Evolutionary conservation across 306 rosid species (phyloP).

Genomic region (Quercus aquifolioides): DNA sequence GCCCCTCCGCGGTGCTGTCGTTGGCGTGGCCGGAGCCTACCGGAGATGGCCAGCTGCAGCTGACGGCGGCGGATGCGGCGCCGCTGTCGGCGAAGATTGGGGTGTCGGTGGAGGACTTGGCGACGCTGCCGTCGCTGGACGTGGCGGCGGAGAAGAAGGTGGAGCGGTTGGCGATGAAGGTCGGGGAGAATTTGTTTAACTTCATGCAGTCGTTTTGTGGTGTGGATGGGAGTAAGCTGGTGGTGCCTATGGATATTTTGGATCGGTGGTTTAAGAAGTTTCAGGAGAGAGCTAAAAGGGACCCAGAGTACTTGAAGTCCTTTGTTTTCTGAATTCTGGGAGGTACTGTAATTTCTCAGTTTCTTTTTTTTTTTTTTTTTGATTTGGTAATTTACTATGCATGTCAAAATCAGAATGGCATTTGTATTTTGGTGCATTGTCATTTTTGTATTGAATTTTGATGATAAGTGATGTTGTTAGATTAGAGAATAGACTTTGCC

Average conservation of each 20-base stretch:
- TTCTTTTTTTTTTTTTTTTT: not conserved
- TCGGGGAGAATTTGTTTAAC: conserved; percentile 83
- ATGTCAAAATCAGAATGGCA: not conserved
- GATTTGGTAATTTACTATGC: too few relatives aligned
- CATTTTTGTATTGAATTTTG: not conserved
- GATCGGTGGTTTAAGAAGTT: conserved; percentile 93
- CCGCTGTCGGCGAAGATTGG: conserved; percentile 86
- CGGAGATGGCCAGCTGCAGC: conserved; percentile 50
- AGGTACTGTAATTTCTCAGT: not conserved
- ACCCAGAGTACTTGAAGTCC: conserved; percentile 79
- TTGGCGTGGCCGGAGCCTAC: conserved; percentile 72
- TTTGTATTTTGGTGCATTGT: not conserved
- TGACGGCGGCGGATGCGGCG: conserved; percentile 57
- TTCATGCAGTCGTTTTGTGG: conserved; percentile 95
- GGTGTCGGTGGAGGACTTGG: conserved; percentile 82
- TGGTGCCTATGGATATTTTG: conserved; percentile 93
- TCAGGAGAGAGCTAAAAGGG: conserved; percentile 78
- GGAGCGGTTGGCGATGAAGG: conserved; percentile 76
- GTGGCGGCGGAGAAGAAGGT: conserved; percentile 65
- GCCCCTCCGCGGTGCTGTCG: conserved; percentile 76
- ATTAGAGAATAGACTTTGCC: too few relatives aligned
- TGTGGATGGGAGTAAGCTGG: conserved; percentile 73
- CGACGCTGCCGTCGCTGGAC: conserved; percentile 76
- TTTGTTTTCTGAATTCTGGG: conserved; percentile 39
- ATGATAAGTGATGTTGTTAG: too few relatives aligned